Conservation (phyloP, 768 basidiomycete species). For the Pulveroboletus ravenelii region DNA sequence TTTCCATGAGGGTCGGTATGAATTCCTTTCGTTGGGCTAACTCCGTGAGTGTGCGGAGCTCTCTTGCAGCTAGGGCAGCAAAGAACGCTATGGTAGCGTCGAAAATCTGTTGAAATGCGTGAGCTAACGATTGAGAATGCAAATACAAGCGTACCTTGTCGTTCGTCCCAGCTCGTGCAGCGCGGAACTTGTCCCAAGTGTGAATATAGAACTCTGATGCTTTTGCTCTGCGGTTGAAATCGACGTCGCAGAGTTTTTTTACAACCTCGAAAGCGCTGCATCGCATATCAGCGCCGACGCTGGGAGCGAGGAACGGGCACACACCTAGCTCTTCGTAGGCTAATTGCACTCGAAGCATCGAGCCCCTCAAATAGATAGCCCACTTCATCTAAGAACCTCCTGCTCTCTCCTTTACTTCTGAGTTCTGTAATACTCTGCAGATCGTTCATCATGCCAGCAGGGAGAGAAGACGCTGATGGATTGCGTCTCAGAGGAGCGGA, state of each 20-base stretch:
- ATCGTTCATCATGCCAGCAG: conserved; percentile 64
- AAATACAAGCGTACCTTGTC: conserved; percentile 47
- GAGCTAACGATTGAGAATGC: neutral
- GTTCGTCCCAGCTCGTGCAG: conserved; percentile 53
- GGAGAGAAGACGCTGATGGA: conserved; percentile 37
- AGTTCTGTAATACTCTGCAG: conserved; percentile 78
- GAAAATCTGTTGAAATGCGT: conserved; percentile 44
- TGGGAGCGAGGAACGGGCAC: neutral
- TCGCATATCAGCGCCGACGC: neutral
- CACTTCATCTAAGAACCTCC: conserved; percentile 78
- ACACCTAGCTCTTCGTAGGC: conserved; percentile 67
- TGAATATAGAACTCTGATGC: conserved; percentile 66
- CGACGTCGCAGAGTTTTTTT: conserved; percentile 64
- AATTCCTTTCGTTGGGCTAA: conserved; percentile 40
- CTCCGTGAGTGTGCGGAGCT: conserved; percentile 50
- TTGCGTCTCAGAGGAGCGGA: conserved; percentile 14
- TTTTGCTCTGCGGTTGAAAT: conserved; percentile 77
- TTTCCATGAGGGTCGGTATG: conserved; percentile 39
- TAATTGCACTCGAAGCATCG: conserved; percentile 44
- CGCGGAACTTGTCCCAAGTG: conserved; percentile 63
- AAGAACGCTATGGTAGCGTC: conserved; percentile 63
- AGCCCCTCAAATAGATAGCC: conserved; percentile 85
- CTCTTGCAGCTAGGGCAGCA: conserved; percentile 56
- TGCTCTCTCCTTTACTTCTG: conserved; percentile 72
- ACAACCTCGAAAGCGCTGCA: conserved; percentile 72